phyloP scores from a whole-genome alignment of 768 basidiomycete genomes.

The Mycena amicta region DNA sequence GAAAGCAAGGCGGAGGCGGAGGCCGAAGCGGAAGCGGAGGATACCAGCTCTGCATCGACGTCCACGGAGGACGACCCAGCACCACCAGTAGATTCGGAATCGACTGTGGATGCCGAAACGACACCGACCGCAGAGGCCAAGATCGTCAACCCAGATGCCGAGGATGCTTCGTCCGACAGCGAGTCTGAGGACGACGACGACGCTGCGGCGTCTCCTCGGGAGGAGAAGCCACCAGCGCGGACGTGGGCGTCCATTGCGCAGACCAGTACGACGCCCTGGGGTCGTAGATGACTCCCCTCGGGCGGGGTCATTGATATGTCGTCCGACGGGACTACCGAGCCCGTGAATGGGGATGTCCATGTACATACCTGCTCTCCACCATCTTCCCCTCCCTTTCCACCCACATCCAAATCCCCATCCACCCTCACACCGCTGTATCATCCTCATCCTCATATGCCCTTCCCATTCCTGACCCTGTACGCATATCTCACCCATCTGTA shows the following conservation, averaged over 20 bases:
- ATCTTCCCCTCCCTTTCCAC: neutral
- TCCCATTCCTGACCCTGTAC: neutral
- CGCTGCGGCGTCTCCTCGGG: neutral
- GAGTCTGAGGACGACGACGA: slow-evolving; percentile 1
- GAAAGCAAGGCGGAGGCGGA: slow-evolving; percentile 43
- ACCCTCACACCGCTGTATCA: neutral
- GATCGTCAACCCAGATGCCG: slow-evolving; percentile 28
- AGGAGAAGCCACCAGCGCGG: slow-evolving; percentile 3
- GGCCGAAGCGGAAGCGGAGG: slow-evolving; percentile 41
- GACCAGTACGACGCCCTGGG: neutral
- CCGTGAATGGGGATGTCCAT: neutral
- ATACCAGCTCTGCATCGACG: slow-evolving; percentile 25
- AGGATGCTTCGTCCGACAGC: slow-evolving; percentile 19
- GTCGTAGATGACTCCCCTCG: neutral
- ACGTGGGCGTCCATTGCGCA: slow-evolving; percentile 10
- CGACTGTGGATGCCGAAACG: slow-evolving; percentile 27
- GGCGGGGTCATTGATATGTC: too few species aligned
- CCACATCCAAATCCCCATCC: neutral
- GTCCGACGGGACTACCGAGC: neutral
- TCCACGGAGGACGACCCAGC: slow-evolving; percentile 20
- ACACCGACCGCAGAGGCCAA: slow-evolving; percentile 31
- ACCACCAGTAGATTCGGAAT: slow-evolving; percentile 34
- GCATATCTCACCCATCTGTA: slow-evolving; percentile 2
- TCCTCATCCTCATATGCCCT: neutral
- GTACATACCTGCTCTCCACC: neutral